Evolutionary conservation across 176 grass and related monocot genomes (phyloP).

Genomic region (Musa itinerans): DNA sequence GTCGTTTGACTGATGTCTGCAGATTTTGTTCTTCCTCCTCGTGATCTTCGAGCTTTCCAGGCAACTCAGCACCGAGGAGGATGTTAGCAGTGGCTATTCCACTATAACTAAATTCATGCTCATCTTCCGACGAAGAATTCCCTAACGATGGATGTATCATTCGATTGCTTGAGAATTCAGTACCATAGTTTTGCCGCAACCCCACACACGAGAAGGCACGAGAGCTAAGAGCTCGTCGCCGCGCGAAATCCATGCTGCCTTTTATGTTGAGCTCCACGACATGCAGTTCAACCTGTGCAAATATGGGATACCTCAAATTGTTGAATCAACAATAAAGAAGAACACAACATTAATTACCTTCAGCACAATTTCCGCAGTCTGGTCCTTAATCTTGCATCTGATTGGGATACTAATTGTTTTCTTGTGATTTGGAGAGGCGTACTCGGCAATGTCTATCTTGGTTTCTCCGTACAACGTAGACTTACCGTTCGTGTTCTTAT

Average conservation of each 20-base stretch:
- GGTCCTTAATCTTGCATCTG: constrained; percentile 21
- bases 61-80: constrained; percentile 16
- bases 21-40: neutral
- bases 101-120: constrained; percentile 25
- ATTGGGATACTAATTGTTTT: constrained; percentile 25
- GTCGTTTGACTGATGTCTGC: neutral
- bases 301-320: neutral
- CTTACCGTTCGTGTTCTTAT: neutral
- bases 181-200: neutral
- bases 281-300: constrained; percentile 21
- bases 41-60: neutral
- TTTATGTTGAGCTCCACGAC: constrained; percentile 11
- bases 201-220: constrained; percentile 17
- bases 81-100: constrained; percentile 20
- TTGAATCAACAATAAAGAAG: neutral
- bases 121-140: constrained; percentile 30
- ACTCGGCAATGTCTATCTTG: constrained; percentile 28
- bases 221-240: constrained; percentile 13
- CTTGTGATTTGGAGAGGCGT: neutral
- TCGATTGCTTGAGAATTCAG: neutral
- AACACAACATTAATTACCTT: constrained; percentile 15
- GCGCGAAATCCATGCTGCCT: constrained; percentile 1
- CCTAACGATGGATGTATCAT: constrained; percentile 1
- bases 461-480: neutral
- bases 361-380: constrained; percentile 7